Evolutionary conservation across 2,329 filamentous ascomycete species (phyloP).

Genomic region (Trichoderma sp.): DNA sequence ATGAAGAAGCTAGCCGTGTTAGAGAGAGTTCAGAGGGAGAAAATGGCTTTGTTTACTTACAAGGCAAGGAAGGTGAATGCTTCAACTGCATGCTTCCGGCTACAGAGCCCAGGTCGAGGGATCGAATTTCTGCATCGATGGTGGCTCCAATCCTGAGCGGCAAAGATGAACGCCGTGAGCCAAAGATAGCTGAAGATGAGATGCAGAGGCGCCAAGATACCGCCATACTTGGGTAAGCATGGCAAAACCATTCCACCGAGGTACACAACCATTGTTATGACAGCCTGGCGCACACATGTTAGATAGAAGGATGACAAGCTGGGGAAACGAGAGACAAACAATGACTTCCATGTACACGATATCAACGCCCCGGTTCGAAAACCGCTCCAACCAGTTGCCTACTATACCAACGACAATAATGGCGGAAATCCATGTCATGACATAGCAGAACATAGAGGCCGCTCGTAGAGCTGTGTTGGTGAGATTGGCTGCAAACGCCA

Average conservation of each 20-base stretch:
- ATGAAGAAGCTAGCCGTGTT: conserved; percentile 22
- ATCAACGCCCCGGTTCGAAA: conserved; percentile 20
- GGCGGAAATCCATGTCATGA: conserved; percentile 5
- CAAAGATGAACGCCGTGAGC: conserved; percentile 30
- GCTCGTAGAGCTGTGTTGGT: background rate
- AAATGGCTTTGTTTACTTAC: conserved; percentile 18
- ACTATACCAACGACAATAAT: conserved; percentile 9
- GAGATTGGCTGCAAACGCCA: background rate
- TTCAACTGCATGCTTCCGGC: conserved; percentile 25
- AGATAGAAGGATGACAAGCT: background rate
- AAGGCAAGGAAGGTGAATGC: conserved; percentile 29
- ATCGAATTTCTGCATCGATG: conserved; percentile 10
- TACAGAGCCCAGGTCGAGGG: conserved; percentile 18
- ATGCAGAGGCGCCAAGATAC: conserved; percentile 24
- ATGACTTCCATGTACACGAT: conserved; percentile 29
- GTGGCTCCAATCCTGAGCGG: conserved; percentile 26
- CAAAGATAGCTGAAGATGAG: conserved; percentile 29
- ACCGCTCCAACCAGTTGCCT: background rate
- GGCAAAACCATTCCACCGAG: conserved; percentile 24
- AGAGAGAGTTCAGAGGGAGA: background rate
- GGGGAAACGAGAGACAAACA: conserved; percentile 16
- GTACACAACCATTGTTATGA: conserved; percentile 26
- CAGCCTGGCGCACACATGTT: conserved; percentile 21
- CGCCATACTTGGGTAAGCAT: conserved; percentile 23
- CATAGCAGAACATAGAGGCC: background rate